These are phyloP conservation scores for Nepenthes alata DNA, from an alignment of 179 eudicot genomes.

Conservation along the genomic window DNA sequence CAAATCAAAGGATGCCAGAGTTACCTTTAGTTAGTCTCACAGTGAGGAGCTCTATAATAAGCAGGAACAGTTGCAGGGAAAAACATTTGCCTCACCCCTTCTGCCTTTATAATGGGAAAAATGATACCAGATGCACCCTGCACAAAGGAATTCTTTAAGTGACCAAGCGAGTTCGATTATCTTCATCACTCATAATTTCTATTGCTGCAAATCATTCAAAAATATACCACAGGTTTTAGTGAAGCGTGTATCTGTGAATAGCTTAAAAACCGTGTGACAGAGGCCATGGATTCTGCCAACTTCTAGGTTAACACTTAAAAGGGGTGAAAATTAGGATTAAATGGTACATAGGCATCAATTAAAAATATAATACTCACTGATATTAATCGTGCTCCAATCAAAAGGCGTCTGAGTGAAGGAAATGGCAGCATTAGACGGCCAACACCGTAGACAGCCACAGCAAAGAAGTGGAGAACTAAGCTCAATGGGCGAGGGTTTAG, in stretches of 20 bases:
- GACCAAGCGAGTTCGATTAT: too few relatives aligned
- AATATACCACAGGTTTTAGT: too few relatives aligned
- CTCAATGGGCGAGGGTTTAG: constrained; percentile 76
- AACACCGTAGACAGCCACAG: constrained; percentile 74
- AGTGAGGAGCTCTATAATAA: constrained; percentile 37
- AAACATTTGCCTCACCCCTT: constrained; percentile 83
- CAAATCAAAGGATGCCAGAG: too few relatives aligned
- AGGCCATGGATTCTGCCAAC: neutral
- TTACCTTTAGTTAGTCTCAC: too few relatives aligned
- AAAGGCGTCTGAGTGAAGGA: constrained; percentile 49
- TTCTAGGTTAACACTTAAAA: too few relatives aligned
- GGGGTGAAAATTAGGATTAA: too few relatives aligned
- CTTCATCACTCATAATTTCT: too few relatives aligned
- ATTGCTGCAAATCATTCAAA: too few relatives aligned
- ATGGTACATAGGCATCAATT: too few relatives aligned
- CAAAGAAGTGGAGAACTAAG: constrained; percentile 71
- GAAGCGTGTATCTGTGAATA: neutral
- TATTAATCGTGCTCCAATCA: constrained; percentile 38
- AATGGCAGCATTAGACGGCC: constrained; percentile 60
- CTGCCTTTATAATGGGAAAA: constrained; percentile 78
- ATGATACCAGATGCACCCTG: constrained; percentile 88
- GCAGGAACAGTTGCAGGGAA: constrained; percentile 84
- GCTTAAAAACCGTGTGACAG: neutral
- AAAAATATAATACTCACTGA: constrained; percentile 20
- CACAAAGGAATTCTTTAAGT: neutral